These are phyloP conservation scores for Aspergillus tubingensis DNA, from an alignment of 2,329 filamentous ascomycete species.

Conservation along the genomic window DNA sequence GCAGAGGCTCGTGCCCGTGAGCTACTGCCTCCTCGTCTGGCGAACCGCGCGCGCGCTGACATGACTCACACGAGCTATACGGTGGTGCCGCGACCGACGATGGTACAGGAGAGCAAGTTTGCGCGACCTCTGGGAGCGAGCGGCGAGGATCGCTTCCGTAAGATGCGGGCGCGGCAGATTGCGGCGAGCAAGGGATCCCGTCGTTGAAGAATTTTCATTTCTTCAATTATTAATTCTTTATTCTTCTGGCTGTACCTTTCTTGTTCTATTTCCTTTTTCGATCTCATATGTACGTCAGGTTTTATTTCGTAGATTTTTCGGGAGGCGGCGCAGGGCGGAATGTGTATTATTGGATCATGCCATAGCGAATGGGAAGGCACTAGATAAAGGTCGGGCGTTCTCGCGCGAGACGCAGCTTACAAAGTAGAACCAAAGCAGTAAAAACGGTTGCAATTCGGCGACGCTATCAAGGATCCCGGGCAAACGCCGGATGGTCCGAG, in stretches of 20 bases:
- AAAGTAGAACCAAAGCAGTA: not conserved
- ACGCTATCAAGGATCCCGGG: not conserved
- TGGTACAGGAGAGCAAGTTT: slow-evolving; percentile 48
- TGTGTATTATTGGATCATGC: slow-evolving; percentile 6
- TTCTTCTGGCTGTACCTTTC: slow-evolving; percentile 11
- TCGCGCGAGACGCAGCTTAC: not conserved
- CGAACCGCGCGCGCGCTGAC: slow-evolving; percentile 62
- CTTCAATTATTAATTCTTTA: slow-evolving; percentile 3
- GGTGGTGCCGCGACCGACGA: slow-evolving; percentile 62
- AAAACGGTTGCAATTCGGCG: no score
- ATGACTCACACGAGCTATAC: slow-evolving; percentile 62
- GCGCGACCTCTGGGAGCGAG: slow-evolving; percentile 49
- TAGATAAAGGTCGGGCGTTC: slow-evolving; percentile 1
- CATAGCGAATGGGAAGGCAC: not conserved
- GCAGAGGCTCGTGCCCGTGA: slow-evolving; percentile 55
- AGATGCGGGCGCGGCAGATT: slow-evolving; percentile 51
- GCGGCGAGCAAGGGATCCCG: slow-evolving; percentile 44
- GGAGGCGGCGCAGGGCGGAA: not conserved
- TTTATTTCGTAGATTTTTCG: not conserved
- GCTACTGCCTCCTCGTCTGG: slow-evolving; percentile 54
- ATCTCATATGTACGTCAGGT: not conserved
- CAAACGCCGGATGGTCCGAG: slow-evolving; percentile 11
- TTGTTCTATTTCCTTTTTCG: not conserved
- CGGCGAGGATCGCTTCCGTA: slow-evolving; percentile 51
- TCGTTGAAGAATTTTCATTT: slow-evolving; percentile 26